phyloP scores from a whole-genome alignment of 23 red algal genomes.

The Gracilariopsis chorda region DNA sequence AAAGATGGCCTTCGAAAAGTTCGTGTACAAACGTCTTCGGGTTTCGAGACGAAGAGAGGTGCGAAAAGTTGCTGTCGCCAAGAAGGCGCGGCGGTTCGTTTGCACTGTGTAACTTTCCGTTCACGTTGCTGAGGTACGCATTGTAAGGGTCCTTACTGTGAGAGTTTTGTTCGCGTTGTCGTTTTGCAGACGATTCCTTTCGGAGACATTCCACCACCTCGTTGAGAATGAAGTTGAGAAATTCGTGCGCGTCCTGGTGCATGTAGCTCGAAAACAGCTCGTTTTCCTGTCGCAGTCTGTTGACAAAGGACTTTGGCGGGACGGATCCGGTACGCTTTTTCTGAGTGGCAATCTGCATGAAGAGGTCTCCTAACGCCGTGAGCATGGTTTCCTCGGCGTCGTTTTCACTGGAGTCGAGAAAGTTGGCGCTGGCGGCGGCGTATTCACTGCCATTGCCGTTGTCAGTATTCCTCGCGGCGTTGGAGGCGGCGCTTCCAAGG shows the following conservation, averaged over 20 bases:
- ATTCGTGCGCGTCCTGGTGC: slow-evolving; percentile 98
- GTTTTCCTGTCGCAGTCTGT: slow-evolving; percentile 82
- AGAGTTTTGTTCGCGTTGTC: not conserved
- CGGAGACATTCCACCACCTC: slow-evolving; percentile 78
- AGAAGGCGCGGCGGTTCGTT: not conserved
- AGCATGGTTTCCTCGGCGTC: slow-evolving; percentile 80
- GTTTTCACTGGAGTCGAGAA: not conserved
- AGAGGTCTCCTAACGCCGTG: slow-evolving; percentile 83
- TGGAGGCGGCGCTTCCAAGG: not conserved
- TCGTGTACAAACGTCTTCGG: slow-evolving; percentile 87
- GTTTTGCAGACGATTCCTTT: slow-evolving; percentile 18
- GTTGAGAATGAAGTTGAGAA: slow-evolving; percentile 95
- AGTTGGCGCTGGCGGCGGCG: not conserved
- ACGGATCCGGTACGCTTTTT: slow-evolving; percentile 88
- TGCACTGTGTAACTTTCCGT: slow-evolving; percentile 29
- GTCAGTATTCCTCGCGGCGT: not conserved
- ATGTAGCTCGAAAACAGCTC: slow-evolving; percentile 88
- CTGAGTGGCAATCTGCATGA: slow-evolving; percentile 78
- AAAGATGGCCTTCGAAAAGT: slow-evolving; percentile 89
- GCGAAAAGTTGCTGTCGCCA: not conserved
- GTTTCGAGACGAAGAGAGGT: not conserved
- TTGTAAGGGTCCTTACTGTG: not conserved
- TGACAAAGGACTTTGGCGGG: slow-evolving; percentile 86
- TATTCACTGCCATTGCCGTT: not conserved
- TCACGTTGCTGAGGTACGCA: not conserved